phyloP scores from a whole-genome alignment of 2,329 filamentous ascomycete species.

The Fusarium veterinarium region DNA sequence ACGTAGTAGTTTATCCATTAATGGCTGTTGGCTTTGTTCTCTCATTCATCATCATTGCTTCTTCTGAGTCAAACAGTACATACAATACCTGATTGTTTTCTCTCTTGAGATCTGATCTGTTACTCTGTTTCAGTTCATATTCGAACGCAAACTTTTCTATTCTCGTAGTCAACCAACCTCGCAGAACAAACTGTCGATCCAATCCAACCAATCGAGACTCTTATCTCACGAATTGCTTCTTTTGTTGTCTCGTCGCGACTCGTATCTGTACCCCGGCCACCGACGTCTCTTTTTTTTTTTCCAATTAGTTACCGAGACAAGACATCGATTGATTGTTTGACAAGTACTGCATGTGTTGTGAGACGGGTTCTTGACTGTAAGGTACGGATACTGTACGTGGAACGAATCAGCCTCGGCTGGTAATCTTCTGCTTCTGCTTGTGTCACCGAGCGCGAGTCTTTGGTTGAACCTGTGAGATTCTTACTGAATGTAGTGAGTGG shows the following conservation, averaged over 20 bases:
- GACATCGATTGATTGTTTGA: neutral
- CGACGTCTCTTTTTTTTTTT: neutral
- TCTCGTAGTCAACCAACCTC: neutral
- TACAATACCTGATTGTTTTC: neutral
- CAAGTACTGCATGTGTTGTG: neutral
- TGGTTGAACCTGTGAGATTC: neutral
- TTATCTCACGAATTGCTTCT: conserved; percentile 18
- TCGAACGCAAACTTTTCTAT: neutral
- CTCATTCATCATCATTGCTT: conserved; percentile 15
- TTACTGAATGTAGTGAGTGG: conserved; percentile 5
- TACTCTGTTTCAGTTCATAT: no score
- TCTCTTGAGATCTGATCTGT: no score
- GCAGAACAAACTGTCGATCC: conserved; percentile 13
- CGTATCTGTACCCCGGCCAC: conserved; percentile 8
- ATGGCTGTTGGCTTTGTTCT: conserved; percentile 15
- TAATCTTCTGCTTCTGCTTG: conserved; percentile 6
- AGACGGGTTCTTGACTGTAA: neutral
- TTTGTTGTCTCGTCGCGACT: conserved; percentile 12
- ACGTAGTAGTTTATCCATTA: neutral
- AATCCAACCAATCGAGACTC: neutral
- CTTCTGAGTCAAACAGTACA: neutral
- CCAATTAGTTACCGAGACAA: conserved; percentile 15
- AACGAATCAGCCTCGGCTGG: conserved; percentile 28
- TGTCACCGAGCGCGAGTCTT: conserved; percentile 13
- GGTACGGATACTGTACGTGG: neutral